A percentile compares a stretch with the other conserved stretches of the same genome.
phyloP scores from a whole-genome alignment of 768 basidiomycete species.

The Sporobolomyces roseus region DNA sequence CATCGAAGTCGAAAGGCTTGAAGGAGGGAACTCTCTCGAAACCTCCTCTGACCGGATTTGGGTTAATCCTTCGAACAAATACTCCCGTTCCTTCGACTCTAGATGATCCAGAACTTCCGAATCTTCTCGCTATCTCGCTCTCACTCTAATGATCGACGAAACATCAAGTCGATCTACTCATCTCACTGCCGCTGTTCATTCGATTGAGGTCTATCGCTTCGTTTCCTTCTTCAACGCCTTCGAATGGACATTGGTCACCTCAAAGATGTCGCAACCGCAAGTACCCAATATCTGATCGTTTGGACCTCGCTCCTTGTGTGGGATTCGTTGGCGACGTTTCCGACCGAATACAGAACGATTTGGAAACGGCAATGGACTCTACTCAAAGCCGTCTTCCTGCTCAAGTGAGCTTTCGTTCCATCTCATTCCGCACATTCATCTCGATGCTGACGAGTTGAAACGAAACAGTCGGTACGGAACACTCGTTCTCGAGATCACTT shows the following conservation, averaged over 20 bases:
- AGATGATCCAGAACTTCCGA: no score
- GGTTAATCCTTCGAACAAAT: no score
- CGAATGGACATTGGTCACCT: neutral
- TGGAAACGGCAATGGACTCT: constrained; percentile 5
- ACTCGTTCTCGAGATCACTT: neutral
- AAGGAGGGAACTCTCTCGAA: no score
- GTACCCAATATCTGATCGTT: constrained; percentile 1
- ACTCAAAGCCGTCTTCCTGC: neutral
- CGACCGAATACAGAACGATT: neutral
- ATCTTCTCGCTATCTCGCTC: no score
- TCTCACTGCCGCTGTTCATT: no score
- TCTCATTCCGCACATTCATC: no score
- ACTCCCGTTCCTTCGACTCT: no score
- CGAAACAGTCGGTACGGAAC: constrained; percentile 1
- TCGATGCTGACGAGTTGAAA: neutral
- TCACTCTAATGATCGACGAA: no score
- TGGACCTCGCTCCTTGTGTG: constrained; percentile 4
- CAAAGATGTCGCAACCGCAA: neutral
- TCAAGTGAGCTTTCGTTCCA: neutral
- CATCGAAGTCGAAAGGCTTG: no score
- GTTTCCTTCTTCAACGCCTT: neutral
- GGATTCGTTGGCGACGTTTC: neutral
- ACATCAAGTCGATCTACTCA: no score
- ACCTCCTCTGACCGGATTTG: no score
- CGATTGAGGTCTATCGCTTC: neutral